These are phyloP conservation scores for Platismatia glauca DNA, from an alignment of 495 filamentous ascomycete genomes.

Conservation along the genomic window DNA sequence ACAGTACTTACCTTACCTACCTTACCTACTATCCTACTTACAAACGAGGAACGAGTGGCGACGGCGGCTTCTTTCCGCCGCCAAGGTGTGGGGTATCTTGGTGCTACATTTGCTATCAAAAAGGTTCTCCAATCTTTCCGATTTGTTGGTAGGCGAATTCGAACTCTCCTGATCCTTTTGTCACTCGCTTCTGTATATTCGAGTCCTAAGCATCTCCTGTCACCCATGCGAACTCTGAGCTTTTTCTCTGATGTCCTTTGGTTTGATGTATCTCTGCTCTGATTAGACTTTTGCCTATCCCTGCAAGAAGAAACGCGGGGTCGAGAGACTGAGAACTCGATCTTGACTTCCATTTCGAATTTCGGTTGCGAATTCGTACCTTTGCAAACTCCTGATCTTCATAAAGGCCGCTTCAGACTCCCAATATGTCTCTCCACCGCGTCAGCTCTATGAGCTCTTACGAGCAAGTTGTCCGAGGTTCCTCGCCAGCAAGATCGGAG, in stretches of 20 bases:
- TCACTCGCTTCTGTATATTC: neutral
- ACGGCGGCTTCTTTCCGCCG: neutral
- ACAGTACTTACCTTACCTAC: too few species aligned
- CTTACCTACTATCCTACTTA: too few species aligned
- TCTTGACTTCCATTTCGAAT: too few species aligned
- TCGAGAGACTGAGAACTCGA: neutral
- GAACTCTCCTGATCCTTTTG: neutral
- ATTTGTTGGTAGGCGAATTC: too few species aligned
- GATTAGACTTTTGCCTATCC: neutral
- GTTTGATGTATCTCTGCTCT: neutral
- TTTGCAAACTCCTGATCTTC: neutral
- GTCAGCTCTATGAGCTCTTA: conserved; percentile 26
- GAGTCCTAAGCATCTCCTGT: neutral
- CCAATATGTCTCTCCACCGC: conserved; percentile 25
- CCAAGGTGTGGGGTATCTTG: neutral
- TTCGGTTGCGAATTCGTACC: neutral
- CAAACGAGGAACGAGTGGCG: too few species aligned
- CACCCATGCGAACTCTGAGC: neutral
- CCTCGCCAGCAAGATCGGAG: conserved; percentile 24
- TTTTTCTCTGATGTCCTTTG: neutral
- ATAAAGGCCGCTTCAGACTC: neutral
- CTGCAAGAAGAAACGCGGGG: neutral
- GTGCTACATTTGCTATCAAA: too few species aligned
- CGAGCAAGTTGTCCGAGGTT: conserved; percentile 24
- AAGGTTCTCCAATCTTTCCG: neutral